Evolutionary conservation across 805 yeast genomes (phyloP), one percentile per base, ranked within the genome.

Genomic region (Kuraishia piskuri): DNA sequence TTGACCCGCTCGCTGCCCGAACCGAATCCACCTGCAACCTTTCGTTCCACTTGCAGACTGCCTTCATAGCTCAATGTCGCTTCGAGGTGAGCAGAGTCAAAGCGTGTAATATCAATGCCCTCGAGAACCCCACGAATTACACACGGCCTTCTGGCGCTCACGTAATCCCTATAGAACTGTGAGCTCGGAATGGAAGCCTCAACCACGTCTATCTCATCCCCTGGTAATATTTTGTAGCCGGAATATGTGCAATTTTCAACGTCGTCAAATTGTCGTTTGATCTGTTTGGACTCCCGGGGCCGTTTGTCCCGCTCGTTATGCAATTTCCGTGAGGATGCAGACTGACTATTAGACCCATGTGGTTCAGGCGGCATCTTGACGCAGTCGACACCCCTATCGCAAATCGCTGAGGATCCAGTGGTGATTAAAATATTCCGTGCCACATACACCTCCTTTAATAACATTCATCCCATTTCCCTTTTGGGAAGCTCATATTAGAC

Each of bases 21-120:
- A 1, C 92, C 92, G 67, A 79, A 86, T 1, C 91, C 91, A 50
- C 83, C 83, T 47, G 72, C 66, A 14, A 66, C 63, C 59, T 80
- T 79, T 57, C 74, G 74, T 61, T 86, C 92, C 19, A 86, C 82
- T 57, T 83, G 80, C 40, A 86, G 61, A 10, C 36, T 23, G 4
- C 49, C 59, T 19, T 57, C 59, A 46, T 22, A 57, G 1, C 54
- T 46, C 25, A 83, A 65, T 2, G 72, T 68, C 2, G 66, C 62
- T 4, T 56, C 70, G 7, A 83, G 63, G 1, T 63, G 60, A 1
- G 66, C 67, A 5, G 74, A 61, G 9, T 61, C 59, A 55, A 81
- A 72, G 3, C 60, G 49, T 1, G 59, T 58, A 3, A 71, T 44
- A 22, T 73, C 66, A 37, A 77, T 54, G 1, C 65, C 73, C 0